Conservation (phyloP, 1,284 basidiomycete species). For the Chalciporus piperatoides region DNA sequence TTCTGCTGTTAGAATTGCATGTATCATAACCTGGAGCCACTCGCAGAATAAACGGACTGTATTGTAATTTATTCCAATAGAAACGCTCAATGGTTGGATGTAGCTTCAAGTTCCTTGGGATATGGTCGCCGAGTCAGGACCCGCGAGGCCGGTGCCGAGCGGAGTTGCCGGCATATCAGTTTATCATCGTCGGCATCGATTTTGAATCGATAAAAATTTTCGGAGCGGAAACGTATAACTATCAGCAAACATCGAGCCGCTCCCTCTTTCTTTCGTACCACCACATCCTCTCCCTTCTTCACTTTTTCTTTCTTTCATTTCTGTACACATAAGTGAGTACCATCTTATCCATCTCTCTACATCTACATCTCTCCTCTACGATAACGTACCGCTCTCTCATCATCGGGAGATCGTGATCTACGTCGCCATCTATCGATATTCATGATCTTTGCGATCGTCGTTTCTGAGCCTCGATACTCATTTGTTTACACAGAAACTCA, state of each 20-base stretch:
- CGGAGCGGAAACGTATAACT: slow-evolving; percentile 48
- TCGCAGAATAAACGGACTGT: slow-evolving; percentile 1
- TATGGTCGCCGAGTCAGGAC: slow-evolving; percentile 20
- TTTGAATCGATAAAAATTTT: slow-evolving; percentile 56
- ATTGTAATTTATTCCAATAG: neutral
- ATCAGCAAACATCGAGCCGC: slow-evolving; percentile 47
- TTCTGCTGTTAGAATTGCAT: slow-evolving; percentile 6
- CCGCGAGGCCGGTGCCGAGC: slow-evolving; percentile 17
- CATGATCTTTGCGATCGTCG: slow-evolving; percentile 30
- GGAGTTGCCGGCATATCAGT: slow-evolving; percentile 35
- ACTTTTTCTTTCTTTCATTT: slow-evolving; percentile 33
- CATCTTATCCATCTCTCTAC: neutral
- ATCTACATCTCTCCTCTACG: neutral
- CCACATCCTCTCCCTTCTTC: slow-evolving; percentile 45
- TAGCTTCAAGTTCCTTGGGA: too few relatives aligned
- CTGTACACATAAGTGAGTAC: slow-evolving; percentile 46
- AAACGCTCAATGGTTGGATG: neutral
- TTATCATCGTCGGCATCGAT: slow-evolving; percentile 45
- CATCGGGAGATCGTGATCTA: slow-evolving; percentile 5
- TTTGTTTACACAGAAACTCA: slow-evolving; percentile 39
- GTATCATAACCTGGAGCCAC: slow-evolving; percentile 13
- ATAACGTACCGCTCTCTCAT: neutral
- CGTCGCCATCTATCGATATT: slow-evolving; percentile 18
- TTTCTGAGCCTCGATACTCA: slow-evolving; percentile 26
- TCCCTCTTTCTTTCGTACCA: slow-evolving; percentile 45